Base-by-base conservation (phyloP, 768 basidiomycete species). In the Lanmaoa pseudosensibilis region DNA sequence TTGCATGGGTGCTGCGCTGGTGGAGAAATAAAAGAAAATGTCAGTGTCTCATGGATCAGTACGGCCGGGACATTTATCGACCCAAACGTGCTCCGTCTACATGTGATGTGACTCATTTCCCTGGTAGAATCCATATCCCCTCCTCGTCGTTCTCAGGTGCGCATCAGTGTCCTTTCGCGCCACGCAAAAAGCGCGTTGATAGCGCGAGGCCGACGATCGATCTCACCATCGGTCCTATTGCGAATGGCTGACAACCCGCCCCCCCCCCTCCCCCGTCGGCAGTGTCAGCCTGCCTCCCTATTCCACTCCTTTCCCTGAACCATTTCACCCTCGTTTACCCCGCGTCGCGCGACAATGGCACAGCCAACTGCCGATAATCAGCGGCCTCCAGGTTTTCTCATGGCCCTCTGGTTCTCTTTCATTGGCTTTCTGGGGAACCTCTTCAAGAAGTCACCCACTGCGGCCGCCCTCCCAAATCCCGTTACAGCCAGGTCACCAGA, bases 151-250 rank as follows among this genome's bases (percentile, higher is more conserved):
- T n/a, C n/a, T n/a, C n/a, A n/a, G 23, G 47, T 48, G 34, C 47
- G 47, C 47, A 48, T 48, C 47, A 48, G 23, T 23, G 23, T 23
- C 46, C 32, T 21, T 32, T 16, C 47, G 53, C 30, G 55, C 45
- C 57, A 58, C 56, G 55, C 54, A 55, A 55, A 33, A 50, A 1
- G 33, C 46, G 40, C 48, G 46, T 47, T 56, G 56, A 12, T 44
- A 49, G 56, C 50, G 59, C 49, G 57, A 65, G 64, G 64, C 53
- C 53, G 60, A 55, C 60, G 60, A 58, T 58, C 50, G 58, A 49
- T 38, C 38, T 33, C 52, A 38, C n/a, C 40, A 41, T 15, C 48
- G 13, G 50, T 32, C 33, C 41, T 21, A 15, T 55, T 50, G 32
- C 32, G 43, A 54, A 47, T 51, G 49, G 49, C 49, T 50, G 55